Base-by-base conservation (phyloP, 139 green algal species). In the Chlorella ohadii region DNA sequence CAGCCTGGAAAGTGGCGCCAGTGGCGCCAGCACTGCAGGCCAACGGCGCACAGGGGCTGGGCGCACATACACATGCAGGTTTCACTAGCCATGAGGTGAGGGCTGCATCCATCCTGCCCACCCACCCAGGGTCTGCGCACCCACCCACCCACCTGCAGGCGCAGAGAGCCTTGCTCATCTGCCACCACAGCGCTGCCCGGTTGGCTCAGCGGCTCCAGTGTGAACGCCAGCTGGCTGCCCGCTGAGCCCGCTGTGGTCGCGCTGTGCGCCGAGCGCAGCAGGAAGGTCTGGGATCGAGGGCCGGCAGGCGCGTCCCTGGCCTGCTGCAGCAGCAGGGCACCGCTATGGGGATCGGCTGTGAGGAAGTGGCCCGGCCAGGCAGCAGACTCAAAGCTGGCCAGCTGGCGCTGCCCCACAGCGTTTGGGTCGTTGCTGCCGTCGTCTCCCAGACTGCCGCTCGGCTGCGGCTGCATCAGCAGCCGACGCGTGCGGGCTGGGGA, bases 321-420 rank as follows among this genome's bases (percentile, higher is more conserved):
- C 51, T 51, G 73, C 51, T 31, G 55, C 51, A 80, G 73, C 73
- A 34, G 28, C 31, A 80, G 73, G n/a, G 27, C 33, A 55, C 51
- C 73, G 20, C n/a, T 55, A 33, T 16, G 0, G 20, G 19, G 7
- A 34, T 71, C 56, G 16, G 25, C 36, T 27, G 76, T 72, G 19
- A 82, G 76, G 57, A 70, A 72, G 23, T 82, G 76, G 25, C 76
- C 76, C 9, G 76, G 76, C 17, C 23, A 16, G 1, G 57, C 34
- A 16, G 59, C 36, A 0, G 36, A 38, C 76, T 82, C 76, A 61
- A 82, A 82, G 36, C 55, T 68, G 73, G 15, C 73, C n/a, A 80
- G 71, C 44, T 41, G 72, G 16, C 5, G 44, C 7, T 51, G 44
- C 0, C 28, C 72, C 15, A 16, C 17, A 17, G 22, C 28, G 38